Base-by-base conservation (phyloP, 2,329 filamentous ascomycete species). In the Claviceps purpurea region DNA sequence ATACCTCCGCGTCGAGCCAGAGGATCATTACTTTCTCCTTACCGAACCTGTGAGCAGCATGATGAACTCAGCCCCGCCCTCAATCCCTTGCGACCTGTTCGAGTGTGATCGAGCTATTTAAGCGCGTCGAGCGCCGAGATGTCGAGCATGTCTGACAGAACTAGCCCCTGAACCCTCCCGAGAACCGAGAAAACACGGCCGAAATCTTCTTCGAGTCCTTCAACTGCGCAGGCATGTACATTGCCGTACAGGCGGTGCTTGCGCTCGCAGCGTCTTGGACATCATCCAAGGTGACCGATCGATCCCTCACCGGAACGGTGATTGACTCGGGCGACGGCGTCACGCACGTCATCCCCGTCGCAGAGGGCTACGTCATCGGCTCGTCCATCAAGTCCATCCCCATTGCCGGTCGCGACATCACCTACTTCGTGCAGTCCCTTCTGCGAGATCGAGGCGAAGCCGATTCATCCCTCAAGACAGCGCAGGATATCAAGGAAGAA, bases 141-240 rank as follows among this genome's bases (percentile, higher is more conserved):
- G 10, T 24, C 42, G 42, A 44, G 41, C 18, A 11, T 6, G 45
- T 49, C 44, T 49, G 26, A 51, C 38, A 13, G 13, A 20, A 26
- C 52, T 52, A 95, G 87, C 93, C 93, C 58, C 78, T 98, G 65
- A 98, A 98, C 70, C 93, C 93, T 39, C 93, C 93, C 30, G 93
- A 98, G 73, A 97, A 98, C 72, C 89, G 93, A 65, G 93, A 98
- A 72, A 96, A 95, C 68, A 97, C 93, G 26, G 93, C 93, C 69
- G 93, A 98, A 69, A 98, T 98, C 71, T 96, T 98, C 82, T 98
- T 98, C 73, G 93, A 98, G 68, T 97, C 93, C 3, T 98, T 98
- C 78, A 98, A 98, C 74, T 97, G 93, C 69, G 91, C 93, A 54
- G 93, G 93, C 72, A 84, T 98, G 58, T 98, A 98, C 72, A 98